Base-by-base conservation (phyloP, 2,329 filamentous ascomycete genomes). In the Colletotrichum destructivum region DNA sequence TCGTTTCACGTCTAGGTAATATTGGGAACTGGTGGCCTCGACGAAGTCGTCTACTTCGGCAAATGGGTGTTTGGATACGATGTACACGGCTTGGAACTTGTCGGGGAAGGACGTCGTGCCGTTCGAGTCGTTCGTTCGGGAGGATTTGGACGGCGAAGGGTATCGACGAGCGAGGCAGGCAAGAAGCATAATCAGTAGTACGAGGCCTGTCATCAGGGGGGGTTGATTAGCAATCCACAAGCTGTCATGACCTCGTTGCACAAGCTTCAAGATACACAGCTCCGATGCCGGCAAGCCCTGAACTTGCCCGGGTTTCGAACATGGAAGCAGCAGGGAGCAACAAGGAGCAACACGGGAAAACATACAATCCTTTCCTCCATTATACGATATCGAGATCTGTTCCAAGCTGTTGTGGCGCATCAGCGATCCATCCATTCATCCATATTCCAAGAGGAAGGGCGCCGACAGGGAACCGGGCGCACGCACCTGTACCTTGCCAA, bases 321-420 rank as follows among this genome's bases (percentile, higher is more conserved):
- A 42, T 9, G 5, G 23, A 4, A 21, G 38, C 18, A 12, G 2
- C 15, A 35, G n/a, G n/a, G 4, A 2, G 3, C 0, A 11, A 67
- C 67, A 38, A 15, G n/a, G 4, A 2, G 3, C 0, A 11, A 67
- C 72, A 31, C 55, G 23, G 4, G 2, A 1, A 0, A 8, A 67
- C 72, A 31, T 61, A 73, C 96, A 98, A 87, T 98, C 96, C 82
- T 99, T 99, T 73, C 96, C 96, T 79, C 96, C 96, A 78, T 99
- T 99, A 84, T 98, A 99, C 68, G 96, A 97, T 74, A 98, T 87
- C 6, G 95, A 94, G 72, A 98, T 88, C 79, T 97, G 89, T 70
- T 92, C 88, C 73, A 93, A 88, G 70, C 94, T 96, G 77, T 72
- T 59, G 40, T 26, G 23, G 63, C 38, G 49, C 63, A 68, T 54